A percentile compares a stretch with the other conserved stretches of the same genome.
These are phyloP conservation scores for Metschnikowia lochheadii DNA, from an alignment of 805 yeast species.

Conservation along the genomic window DNA sequence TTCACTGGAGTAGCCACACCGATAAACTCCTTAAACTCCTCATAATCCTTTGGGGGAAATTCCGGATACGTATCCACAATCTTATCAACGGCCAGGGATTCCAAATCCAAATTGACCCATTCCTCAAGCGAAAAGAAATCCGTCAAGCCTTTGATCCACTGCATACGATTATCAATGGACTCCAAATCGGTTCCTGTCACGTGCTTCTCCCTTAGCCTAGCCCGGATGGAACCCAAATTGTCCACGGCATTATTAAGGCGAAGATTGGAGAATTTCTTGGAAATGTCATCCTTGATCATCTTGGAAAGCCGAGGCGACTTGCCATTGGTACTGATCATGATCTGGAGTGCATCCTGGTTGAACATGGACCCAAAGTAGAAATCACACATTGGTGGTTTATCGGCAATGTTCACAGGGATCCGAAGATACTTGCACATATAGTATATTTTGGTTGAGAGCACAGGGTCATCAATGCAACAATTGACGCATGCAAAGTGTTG, in stretches of 20 bases:
- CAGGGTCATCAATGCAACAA: slow-evolving; percentile 72
- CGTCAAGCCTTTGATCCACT: slow-evolving; percentile 63
- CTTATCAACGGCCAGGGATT: slow-evolving; percentile 24
- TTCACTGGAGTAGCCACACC: background rate
- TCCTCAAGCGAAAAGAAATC: slow-evolving; percentile 55
- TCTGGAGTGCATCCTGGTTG: slow-evolving; percentile 67
- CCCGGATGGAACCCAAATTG: slow-evolving; percentile 55
- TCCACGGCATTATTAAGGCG: slow-evolving; percentile 57
- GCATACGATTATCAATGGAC: slow-evolving; percentile 60
- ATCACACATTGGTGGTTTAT: slow-evolving; percentile 79
- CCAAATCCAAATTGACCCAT: slow-evolving; percentile 48
- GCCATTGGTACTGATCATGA: slow-evolving; percentile 82
- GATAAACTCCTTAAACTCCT: slow-evolving; percentile 12
- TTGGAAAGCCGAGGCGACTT: slow-evolving; percentile 72
- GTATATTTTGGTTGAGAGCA: slow-evolving; percentile 53
- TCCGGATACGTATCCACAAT: slow-evolving; percentile 49
- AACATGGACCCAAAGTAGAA: slow-evolving; percentile 81
- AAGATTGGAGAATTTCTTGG: slow-evolving; percentile 40
- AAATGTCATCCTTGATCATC: slow-evolving; percentile 48
- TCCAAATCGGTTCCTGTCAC: slow-evolving; percentile 43
- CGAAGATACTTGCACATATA: slow-evolving; percentile 41
- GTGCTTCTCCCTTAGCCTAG: slow-evolving; percentile 42
- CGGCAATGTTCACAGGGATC: slow-evolving; percentile 75
- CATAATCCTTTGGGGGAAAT: slow-evolving; percentile 38
- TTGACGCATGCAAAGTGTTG: slow-evolving; percentile 60